Percentiles rank a stretch among this genome's conserved stretches.
phyloP scores from a whole-genome alignment of 2,329 filamentous ascomycete species.

The Fusarium praegraminearum region DNA sequence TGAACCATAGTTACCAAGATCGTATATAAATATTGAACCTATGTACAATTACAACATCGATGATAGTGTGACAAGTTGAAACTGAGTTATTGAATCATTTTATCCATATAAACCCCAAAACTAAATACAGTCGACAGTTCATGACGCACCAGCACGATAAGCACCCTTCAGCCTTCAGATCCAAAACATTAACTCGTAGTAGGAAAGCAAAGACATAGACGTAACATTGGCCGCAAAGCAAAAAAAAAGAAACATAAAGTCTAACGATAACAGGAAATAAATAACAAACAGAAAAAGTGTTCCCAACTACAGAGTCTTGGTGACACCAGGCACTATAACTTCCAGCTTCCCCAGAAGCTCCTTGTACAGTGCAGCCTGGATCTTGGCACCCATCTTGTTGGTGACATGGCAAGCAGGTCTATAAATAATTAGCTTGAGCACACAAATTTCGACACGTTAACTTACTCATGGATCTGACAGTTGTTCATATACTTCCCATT shows the following conservation, averaged over 20 bases:
- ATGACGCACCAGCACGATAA: neutral
- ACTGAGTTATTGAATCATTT: too few species aligned
- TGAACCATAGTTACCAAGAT: conserved; percentile 1
- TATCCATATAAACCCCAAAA: too few species aligned
- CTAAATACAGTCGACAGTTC: neutral
- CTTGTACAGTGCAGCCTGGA: conserved; percentile 49
- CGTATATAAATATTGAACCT: neutral
- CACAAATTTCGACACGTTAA: rapidly evolving
- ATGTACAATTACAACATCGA: too few species aligned
- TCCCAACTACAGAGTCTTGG: neutral
- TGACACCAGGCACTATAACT: conserved; percentile 22
- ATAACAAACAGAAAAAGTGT: rapidly evolving
- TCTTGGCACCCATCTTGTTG: conserved; percentile 47
- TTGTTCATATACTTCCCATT: conserved; percentile 52
- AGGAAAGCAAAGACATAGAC: rapidly evolving
- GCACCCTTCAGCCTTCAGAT: too few species aligned
- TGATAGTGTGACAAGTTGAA: too few species aligned
- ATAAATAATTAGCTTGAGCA: rapidly evolving
- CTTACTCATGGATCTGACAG: conserved; percentile 48
- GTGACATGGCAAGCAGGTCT: conserved; percentile 50
- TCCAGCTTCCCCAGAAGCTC: conserved; percentile 54
- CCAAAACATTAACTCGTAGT: rapidly evolving
- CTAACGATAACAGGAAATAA: rapidly evolving
- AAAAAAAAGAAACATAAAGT: neutral
- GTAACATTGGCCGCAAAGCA: neutral